These are phyloP conservation scores for Alternaria gaisen DNA, from an alignment of 2,329 filamentous ascomycete genomes.

Conservation along the genomic window DNA sequence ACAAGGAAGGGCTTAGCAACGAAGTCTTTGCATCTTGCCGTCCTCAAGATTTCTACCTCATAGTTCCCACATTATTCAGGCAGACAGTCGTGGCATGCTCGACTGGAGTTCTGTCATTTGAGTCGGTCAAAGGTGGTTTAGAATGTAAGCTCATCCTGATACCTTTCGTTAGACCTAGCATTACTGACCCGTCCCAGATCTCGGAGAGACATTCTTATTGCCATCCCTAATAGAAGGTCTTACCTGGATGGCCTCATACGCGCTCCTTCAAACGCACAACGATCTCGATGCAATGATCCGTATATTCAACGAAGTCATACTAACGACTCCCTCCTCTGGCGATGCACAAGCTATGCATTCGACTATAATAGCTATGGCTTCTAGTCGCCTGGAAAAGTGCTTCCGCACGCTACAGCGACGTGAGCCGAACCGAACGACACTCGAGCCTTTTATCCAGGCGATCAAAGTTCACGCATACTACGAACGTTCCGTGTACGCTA, in stretches of 20 bases:
- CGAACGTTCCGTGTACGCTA: constrained; percentile 69
- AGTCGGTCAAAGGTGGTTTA: constrained; percentile 76
- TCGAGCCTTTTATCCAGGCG: constrained; percentile 73
- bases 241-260: constrained; percentile 73
- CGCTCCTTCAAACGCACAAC: constrained; percentile 70
- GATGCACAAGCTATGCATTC: constrained; percentile 77
- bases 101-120: constrained; percentile 71
- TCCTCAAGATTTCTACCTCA: constrained; percentile 81
- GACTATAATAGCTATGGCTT: constrained; percentile 75
- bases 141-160: constrained; percentile 66
- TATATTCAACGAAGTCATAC: constrained; percentile 76
- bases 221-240: constrained; percentile 79
- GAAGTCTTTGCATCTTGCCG: constrained; percentile 83
- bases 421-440: constrained; percentile 72
- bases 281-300: constrained; percentile 75
- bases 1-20: constrained; percentile 76
- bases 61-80: constrained; percentile 79
- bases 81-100: constrained; percentile 76
- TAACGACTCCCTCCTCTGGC: constrained; percentile 72
- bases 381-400: constrained; percentile 72
- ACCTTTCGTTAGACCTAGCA: not conserved
- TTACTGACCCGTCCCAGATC: constrained; percentile 57
- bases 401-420: constrained; percentile 72
- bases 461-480: constrained; percentile 67
- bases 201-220: constrained; percentile 82